Evolutionary conservation across 257 asterid species (phyloP).

Genomic region (Ballota nigra): DNA sequence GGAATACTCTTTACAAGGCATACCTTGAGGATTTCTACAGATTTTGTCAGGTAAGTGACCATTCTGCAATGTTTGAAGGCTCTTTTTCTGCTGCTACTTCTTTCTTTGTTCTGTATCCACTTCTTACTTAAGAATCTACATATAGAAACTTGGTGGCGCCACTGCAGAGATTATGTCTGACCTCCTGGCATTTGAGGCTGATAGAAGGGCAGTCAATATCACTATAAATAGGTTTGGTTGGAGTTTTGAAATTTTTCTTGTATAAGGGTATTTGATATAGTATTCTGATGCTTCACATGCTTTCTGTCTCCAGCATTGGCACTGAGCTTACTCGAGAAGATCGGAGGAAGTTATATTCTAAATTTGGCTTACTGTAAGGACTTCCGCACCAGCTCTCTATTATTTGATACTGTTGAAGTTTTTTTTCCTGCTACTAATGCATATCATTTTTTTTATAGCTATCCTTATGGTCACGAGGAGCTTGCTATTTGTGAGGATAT

Average conservation of each 20-base stretch:
- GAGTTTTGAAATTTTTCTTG: not conserved
- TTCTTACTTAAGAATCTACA: slow-evolving; percentile 21
- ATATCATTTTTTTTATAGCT: slow-evolving; percentile 37
- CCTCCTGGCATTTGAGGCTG: slow-evolving; percentile 90
- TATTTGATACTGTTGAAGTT: slow-evolving; percentile 1
- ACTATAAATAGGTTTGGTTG: slow-evolving; percentile 68
- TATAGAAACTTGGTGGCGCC: slow-evolving; percentile 90
- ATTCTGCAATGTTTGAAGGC: slow-evolving; percentile 1
- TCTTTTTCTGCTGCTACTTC: slow-evolving; percentile 5
- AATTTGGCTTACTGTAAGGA: slow-evolving; percentile 89
- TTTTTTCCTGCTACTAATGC: slow-evolving; percentile 24
- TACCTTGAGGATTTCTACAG: slow-evolving; percentile 90
- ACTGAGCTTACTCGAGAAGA: slow-evolving; percentile 95
- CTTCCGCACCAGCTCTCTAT: slow-evolving; percentile 10
- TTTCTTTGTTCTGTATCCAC: slow-evolving; percentile 6
- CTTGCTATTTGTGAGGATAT: slow-evolving; percentile 86
- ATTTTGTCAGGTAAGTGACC: slow-evolving; percentile 64
- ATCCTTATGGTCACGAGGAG: slow-evolving; percentile 94
- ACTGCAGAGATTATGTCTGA: slow-evolving; percentile 94
- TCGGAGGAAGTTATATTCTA: slow-evolving; percentile 80
- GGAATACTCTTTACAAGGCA: slow-evolving; percentile 92
- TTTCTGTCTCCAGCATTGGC: slow-evolving; percentile 71
- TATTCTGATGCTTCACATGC: not conserved
- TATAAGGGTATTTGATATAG: not conserved
- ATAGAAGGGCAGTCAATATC: slow-evolving; percentile 93